phyloP scores from a whole-genome alignment of 306 rosid genomes.

The Glycine tomentella region DNA sequence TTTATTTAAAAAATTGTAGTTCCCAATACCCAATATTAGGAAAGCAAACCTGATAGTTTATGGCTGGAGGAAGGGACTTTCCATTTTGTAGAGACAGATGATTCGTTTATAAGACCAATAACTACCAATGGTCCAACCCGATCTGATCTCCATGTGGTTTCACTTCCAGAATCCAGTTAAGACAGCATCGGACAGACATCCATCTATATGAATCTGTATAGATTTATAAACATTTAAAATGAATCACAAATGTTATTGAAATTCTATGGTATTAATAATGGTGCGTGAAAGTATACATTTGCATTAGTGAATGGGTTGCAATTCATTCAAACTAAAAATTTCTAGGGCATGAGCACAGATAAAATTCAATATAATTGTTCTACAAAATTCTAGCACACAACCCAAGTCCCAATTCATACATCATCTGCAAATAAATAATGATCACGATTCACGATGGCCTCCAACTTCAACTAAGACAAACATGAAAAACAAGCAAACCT shows the following conservation, averaged over 20 bases:
- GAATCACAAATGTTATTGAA: constrained; percentile 27
- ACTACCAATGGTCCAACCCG: constrained; percentile 76
- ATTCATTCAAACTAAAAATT: not conserved
- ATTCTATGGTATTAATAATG: not conserved
- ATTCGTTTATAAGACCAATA: constrained; percentile 66
- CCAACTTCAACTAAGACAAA: not conserved
- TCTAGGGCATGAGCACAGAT: not conserved
- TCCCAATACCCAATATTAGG: not conserved
- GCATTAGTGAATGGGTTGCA: not conserved
- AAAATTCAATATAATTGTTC: constrained; percentile 4
- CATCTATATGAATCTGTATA: constrained; percentile 66
- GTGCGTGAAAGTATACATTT: not conserved
- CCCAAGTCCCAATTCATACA: constrained; percentile 9
- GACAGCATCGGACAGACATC: constrained; percentile 75
- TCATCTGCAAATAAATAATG: not conserved
- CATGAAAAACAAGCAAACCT: constrained; percentile 57
- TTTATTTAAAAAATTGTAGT: constrained; percentile 36
- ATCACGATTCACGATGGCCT: not conserved
- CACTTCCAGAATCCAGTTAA: constrained; percentile 71
- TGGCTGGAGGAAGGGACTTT: constrained; percentile 56
- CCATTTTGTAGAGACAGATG: constrained; percentile 50
- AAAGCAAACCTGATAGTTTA: constrained; percentile 67
- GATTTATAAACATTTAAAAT: constrained; percentile 2
- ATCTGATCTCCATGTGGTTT: constrained; percentile 56
- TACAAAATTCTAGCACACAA: not conserved